These are phyloP conservation scores for Yarrowia hollandica DNA, from an alignment of 805 yeast genomes.

Conservation along the genomic window DNA sequence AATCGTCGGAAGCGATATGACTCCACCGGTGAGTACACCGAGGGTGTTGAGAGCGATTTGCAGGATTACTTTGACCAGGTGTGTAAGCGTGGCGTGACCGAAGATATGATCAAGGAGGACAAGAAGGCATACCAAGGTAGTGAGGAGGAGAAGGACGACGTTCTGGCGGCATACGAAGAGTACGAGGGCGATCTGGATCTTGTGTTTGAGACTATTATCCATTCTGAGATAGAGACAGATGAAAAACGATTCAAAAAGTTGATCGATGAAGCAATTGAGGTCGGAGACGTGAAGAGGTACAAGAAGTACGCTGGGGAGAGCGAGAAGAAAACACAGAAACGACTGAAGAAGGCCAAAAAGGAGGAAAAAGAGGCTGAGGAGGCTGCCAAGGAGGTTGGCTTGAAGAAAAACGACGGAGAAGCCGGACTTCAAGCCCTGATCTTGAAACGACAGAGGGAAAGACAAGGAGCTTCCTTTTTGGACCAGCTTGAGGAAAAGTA, in stretches of 20 bases:
- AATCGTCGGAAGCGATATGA: slow-evolving; percentile 60
- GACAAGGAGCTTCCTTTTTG: slow-evolving; percentile 30
- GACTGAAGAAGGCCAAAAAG: slow-evolving; percentile 44
- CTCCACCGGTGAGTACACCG: slow-evolving; percentile 60
- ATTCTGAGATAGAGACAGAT: slow-evolving; percentile 63
- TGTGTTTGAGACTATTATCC: slow-evolving; percentile 75
- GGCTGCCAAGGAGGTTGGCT: slow-evolving; percentile 51
- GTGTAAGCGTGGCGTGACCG: slow-evolving; percentile 41
- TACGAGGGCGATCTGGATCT: slow-evolving; percentile 67
- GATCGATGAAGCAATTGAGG: slow-evolving; percentile 49
- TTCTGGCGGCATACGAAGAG: slow-evolving; percentile 57
- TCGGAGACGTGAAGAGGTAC: slow-evolving; percentile 44
- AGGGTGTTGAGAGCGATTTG: slow-evolving; percentile 41
- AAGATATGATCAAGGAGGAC: slow-evolving; percentile 63
- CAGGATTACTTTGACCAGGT: slow-evolving; percentile 43
- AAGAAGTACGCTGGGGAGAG: slow-evolving; percentile 52
- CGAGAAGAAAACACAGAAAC: slow-evolving; percentile 47
- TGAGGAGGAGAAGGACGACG: slow-evolving; percentile 51
- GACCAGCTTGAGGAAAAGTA: slow-evolving; percentile 43
- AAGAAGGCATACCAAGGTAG: slow-evolving; percentile 57
- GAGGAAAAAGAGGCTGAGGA: slow-evolving; percentile 59
- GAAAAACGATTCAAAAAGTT: slow-evolving; percentile 60
- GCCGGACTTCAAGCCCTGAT: slow-evolving; percentile 45
- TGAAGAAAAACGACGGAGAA: slow-evolving; percentile 34
- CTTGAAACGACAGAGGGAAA: slow-evolving; percentile 28